Percentiles rank a stretch among this genome's conserved stretches.
Evolutionary conservation across 495 filamentous ascomycete species (phyloP).

Genomic region (Penicillium bialowiezense): DNA sequence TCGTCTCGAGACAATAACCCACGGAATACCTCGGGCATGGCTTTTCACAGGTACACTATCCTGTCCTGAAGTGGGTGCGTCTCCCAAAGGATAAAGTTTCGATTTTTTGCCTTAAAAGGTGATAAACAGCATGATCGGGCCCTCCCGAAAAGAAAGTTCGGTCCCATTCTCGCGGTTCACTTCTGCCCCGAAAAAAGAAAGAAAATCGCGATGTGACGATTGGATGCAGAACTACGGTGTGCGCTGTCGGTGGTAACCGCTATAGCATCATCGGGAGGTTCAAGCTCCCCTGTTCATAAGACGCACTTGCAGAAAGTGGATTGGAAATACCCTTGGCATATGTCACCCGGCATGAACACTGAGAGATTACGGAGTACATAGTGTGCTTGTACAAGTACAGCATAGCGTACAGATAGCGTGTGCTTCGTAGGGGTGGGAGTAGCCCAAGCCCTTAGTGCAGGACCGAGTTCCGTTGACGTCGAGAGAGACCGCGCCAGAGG

Average conservation of each 20-base stretch:
- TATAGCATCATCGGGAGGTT: slow-evolving; percentile 7
- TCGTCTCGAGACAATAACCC: no score
- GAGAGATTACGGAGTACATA: no score
- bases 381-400: background rate
- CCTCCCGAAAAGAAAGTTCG: slow-evolving; percentile 13
- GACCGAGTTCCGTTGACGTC: slow-evolving; percentile 2
- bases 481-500: slow-evolving; percentile 13
- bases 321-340: slow-evolving; percentile 16
- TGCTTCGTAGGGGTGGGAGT: no score
- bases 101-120: background rate
- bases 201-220: background rate
- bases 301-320: slow-evolving; percentile 23
- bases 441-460: slow-evolving; percentile 1
- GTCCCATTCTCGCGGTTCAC: slow-evolving; percentile 4
- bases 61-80: no score
- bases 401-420: no score
- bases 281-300: slow-evolving; percentile 17
- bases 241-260: slow-evolving; percentile 9
- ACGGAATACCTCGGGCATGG: no score
- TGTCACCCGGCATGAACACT: slow-evolving; percentile 18
- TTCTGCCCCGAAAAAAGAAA: slow-evolving; percentile 1
- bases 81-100: no score
- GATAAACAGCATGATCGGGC: slow-evolving; percentile 10
- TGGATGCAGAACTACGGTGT: slow-evolving; percentile 20
- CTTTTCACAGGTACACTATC: background rate